Evolutionary conservation across 495 filamentous ascomycete species (phyloP).

Genomic region (Penicillium bovifimosum): DNA sequence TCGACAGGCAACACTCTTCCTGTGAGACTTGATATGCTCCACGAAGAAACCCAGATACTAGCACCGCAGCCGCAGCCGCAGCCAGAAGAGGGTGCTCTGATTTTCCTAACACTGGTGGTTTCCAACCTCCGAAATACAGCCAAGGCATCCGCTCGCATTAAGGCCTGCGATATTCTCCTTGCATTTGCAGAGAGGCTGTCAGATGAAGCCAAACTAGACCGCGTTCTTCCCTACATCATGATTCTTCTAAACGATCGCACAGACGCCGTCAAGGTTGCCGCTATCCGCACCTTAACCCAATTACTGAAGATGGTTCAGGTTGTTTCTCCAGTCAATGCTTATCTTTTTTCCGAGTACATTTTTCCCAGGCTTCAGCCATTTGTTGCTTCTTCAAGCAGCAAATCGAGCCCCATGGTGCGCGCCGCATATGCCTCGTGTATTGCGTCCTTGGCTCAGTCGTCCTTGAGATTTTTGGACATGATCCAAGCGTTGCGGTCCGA

Average conservation of each 20-base stretch:
- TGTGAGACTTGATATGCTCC: conserved; percentile 83
- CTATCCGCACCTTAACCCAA: conserved; percentile 79
- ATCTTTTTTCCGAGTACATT: conserved; percentile 93
- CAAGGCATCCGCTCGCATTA: conserved; percentile 76
- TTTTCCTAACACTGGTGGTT: conserved; percentile 84
- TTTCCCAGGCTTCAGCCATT: conserved; percentile 75
- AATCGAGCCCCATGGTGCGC: conserved; percentile 64
- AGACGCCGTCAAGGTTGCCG: conserved; percentile 77
- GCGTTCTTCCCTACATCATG: conserved; percentile 86
- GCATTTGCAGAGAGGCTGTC: conserved; percentile 88
- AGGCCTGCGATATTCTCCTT: conserved; percentile 87
- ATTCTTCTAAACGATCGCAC: conserved; percentile 71
- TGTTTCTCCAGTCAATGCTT: conserved; percentile 89
- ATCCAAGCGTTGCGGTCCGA: conserved; percentile 83
- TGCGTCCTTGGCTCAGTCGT: conserved; percentile 85
- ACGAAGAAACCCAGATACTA: conserved; percentile 60
- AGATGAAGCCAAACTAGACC: conserved; percentile 94
- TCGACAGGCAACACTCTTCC: conserved; percentile 52
- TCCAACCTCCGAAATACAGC: conserved; percentile 85
- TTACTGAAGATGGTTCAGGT: conserved; percentile 80
- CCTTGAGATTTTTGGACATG: conserved; percentile 80
- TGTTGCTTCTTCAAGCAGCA: conserved; percentile 48
- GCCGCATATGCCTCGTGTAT: conserved; percentile 91
- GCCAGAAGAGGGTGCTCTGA: conserved; percentile 81
- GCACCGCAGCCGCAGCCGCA: conserved; percentile 19